Percentiles rank a stretch among this genome's conserved stretches.
phyloP scores from a whole-genome alignment of 2,329 filamentous ascomycete species.

The Exophiala xenobiotica region DNA sequence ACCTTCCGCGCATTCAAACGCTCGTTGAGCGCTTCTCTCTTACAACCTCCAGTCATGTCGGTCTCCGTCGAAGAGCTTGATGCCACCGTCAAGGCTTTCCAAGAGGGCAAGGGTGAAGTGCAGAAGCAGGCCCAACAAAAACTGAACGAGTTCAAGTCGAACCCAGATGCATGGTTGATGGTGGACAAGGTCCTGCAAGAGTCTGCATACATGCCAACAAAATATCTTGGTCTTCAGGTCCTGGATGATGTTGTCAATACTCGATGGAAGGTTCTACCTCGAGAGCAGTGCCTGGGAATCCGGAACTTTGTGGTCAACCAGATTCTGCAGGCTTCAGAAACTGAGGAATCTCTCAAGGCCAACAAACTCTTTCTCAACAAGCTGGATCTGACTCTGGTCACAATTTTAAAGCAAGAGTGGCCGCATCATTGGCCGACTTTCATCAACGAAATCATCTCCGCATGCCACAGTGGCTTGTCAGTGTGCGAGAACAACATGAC shows the following conservation, averaged over 20 bases:
- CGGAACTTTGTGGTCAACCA: slow-evolving; percentile 99
- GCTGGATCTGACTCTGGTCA: slow-evolving; percentile 94
- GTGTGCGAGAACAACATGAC: slow-evolving; percentile 99
- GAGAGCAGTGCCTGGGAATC: slow-evolving; percentile 96
- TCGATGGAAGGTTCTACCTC: slow-evolving; percentile 95
- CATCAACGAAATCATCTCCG: slow-evolving; percentile 98
- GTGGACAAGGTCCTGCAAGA: slow-evolving; percentile 96
- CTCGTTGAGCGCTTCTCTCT: slow-evolving; percentile 23
- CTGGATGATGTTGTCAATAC: slow-evolving; percentile 98
- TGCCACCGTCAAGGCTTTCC: slow-evolving; percentile 93
- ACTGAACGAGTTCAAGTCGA: slow-evolving; percentile 79
- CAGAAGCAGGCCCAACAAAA: slow-evolving; percentile 43
- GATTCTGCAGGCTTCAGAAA: slow-evolving; percentile 89
- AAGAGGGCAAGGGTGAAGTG: slow-evolving; percentile 91
- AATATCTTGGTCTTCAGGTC: slow-evolving; percentile 94
- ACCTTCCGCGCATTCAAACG: slow-evolving; percentile 20
- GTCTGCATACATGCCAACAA: slow-evolving; percentile 90
- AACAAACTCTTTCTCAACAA: slow-evolving; percentile 95
- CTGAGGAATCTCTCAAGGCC: slow-evolving; percentile 79
- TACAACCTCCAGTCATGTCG: slow-evolving; percentile 50
- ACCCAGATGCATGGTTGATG: slow-evolving; percentile 94
- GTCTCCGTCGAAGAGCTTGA: slow-evolving; percentile 90
- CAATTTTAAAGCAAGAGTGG: slow-evolving; percentile 98
- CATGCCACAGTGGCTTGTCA: slow-evolving; percentile 89
- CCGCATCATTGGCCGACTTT: slow-evolving; percentile 99